These are phyloP conservation scores for Vanderwaltozyma polyspora DNA, from an alignment of 805 yeast genomes.

Conservation along the genomic window DNA sequence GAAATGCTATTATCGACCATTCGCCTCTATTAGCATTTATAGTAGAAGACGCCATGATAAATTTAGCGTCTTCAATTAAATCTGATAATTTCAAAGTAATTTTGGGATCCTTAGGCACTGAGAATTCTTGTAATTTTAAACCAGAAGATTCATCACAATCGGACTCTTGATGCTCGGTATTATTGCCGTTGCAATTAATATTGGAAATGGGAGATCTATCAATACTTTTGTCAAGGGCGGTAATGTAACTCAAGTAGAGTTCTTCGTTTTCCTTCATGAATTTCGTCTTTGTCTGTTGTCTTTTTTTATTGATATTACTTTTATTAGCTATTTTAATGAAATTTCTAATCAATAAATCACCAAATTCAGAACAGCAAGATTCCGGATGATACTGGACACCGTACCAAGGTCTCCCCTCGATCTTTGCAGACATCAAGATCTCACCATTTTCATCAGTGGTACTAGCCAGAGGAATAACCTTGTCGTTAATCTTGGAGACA, in stretches of 20 bases:
- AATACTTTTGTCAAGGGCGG: constrained; percentile 11
- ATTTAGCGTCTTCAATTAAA: constrained; percentile 24
- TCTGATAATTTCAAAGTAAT: constrained; percentile 43
- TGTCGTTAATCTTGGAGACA: constrained; percentile 26
- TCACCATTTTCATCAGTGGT: constrained; percentile 35
- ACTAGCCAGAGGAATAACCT: constrained; percentile 49
- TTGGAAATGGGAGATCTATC: constrained; percentile 17
- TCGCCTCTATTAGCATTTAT: constrained; percentile 37
- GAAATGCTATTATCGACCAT: constrained; percentile 80
- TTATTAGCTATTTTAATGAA: constrained; percentile 31
- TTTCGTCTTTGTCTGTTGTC: constrained; percentile 3
- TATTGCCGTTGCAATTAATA: not conserved
- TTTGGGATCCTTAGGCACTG: constrained; percentile 9
- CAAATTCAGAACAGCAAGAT: constrained; percentile 70
- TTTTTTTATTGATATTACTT: constrained; percentile 18
- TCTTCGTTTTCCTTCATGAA: not conserved
- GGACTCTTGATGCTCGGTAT: no score
- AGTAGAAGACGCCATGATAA: constrained; percentile 64
- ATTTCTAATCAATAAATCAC: constrained; percentile 46
- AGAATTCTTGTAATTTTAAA: constrained; percentile 5
- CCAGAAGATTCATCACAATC: not conserved
- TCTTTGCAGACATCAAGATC: constrained; percentile 73
- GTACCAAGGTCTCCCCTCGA: constrained; percentile 51
- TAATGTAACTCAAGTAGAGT: constrained; percentile 3
- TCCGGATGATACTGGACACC: constrained; percentile 99